These are phyloP conservation scores for Alternaria panax DNA, from an alignment of 2,329 filamentous ascomycete species.

Conservation along the genomic window DNA sequence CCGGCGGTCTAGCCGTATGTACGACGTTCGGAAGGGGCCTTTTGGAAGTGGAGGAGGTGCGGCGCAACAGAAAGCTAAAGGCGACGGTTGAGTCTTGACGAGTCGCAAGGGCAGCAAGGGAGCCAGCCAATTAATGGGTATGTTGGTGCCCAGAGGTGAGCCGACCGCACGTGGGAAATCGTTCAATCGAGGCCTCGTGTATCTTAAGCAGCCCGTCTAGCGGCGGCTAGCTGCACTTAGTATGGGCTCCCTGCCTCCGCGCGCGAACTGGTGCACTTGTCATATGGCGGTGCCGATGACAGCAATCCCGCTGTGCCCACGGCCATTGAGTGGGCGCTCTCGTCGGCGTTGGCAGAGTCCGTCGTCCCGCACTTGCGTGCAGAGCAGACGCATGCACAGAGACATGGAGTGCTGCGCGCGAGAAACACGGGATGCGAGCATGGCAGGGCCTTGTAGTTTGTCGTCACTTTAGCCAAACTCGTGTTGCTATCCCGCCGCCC, in stretches of 20 bases:
- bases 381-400: slow-evolving; percentile 12
- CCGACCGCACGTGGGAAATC: slow-evolving; percentile 49
- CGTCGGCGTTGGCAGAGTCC: slow-evolving; percentile 4
- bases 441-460: slow-evolving; percentile 12
- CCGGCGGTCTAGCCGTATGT: slow-evolving; percentile 41
- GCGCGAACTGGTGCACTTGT: slow-evolving; percentile 31
- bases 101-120: slow-evolving; percentile 25
- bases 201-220: slow-evolving; percentile 44
- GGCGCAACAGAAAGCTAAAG: slow-evolving; percentile 28
- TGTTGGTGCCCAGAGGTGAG: slow-evolving; percentile 35
- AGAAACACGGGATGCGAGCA: slow-evolving; percentile 17
- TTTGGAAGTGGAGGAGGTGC: slow-evolving; percentile 29
- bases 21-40: slow-evolving; percentile 33
- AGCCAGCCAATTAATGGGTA: slow-evolving; percentile 40
- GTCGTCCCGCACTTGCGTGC: slow-evolving; percentile 7
- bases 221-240: slow-evolving; percentile 48
- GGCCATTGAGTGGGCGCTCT: not conserved
- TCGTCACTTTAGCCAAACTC: slow-evolving; percentile 31
- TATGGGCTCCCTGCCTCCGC: slow-evolving; percentile 36
- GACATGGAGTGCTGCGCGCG: not conserved
- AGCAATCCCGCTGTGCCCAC: slow-evolving; percentile 4
- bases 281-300: slow-evolving; percentile 19
- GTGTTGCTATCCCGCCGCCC: slow-evolving; percentile 25
- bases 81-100: slow-evolving; percentile 20
- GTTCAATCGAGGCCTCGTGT: slow-evolving; percentile 50